Base-by-base conservation (phyloP, 495 filamentous ascomycete species). In the Immersiella caudata region DNA sequence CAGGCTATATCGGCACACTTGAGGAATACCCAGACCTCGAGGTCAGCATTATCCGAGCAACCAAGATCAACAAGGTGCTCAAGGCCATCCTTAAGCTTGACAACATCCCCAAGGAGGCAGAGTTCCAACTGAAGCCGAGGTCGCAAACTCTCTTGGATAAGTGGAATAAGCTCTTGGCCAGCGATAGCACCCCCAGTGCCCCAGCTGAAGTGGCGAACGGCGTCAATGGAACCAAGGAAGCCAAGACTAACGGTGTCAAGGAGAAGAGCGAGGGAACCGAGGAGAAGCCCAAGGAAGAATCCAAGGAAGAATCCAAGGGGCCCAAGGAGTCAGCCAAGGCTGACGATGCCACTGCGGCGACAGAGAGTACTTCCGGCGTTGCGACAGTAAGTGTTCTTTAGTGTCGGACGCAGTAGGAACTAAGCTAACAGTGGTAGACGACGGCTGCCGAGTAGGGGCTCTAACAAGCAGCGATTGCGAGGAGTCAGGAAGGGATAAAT, bases 61-160 rank as follows among this genome's bases (percentile, higher is more conserved):
- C 93, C 36, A 96, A 96, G 83, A 96, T 97, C 78, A 91, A 96
- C 84, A 97, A 97, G 79, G 93, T 97, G 9, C 83, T 97, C 56
- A 94, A 93, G 80, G 92, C 88, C 50, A 94, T 97, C 73, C 82
- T 96, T 70, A 96, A 95, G 80, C 83, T 97, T 2, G 78, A 84
- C 20, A 82, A 84, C 4, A 96, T 97, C 67, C 93, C 93, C 5
- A 89, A 87, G 50, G 93, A 97, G 61, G 90, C 93, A 27, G 89
- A 94, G 66, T 94, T 89, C 79, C 81, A 89, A 27, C 94, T 97
- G 87, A 93, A 93, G 78, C 78, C 87, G 59, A 89, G 93, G 35
- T 90, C 91, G 46, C 84, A 90, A 66, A 80, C 82, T 20, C 83
- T 97, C 40, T 80, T 97, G 18, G 88, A 89, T 63, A 89, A 86